Evolutionary conservation across 257 asterid genomes (phyloP).

Genomic region (Echium plantagineum): DNA sequence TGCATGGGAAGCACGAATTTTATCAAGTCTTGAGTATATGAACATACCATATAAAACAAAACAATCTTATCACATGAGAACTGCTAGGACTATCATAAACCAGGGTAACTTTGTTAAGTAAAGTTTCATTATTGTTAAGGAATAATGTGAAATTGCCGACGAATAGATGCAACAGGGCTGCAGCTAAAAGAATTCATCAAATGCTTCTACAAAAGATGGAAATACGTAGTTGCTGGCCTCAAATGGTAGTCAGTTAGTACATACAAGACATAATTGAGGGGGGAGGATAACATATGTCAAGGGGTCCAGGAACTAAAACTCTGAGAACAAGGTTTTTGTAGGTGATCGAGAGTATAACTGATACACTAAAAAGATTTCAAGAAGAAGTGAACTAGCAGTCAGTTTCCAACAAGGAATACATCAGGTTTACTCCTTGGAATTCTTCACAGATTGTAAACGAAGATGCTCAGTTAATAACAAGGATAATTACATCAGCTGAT

Average conservation of each 20-base stretch:
- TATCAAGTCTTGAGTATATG: not conserved
- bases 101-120: no score
- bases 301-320: no score
- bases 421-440: not conserved
- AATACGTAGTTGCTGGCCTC: no score
- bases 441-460: not conserved
- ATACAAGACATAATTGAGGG: no score
- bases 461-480: no score
- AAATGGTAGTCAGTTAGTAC: not conserved
- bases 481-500: no score
- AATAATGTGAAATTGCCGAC: not conserved
- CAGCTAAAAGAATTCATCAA: not conserved
- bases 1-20: not conserved
- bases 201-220: no score
- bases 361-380: not conserved
- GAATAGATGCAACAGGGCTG: not conserved
- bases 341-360: not conserved
- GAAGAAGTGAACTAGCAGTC: not conserved
- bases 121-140: no score
- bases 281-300: not conserved
- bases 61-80: not conserved
- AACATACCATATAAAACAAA: not conserved
- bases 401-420: not conserved
- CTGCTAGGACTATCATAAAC: not conserved
- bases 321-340: no score